phyloP scores from a whole-genome alignment of 2,329 filamentous ascomycete species.

The Dryadomyces quercivorus region DNA sequence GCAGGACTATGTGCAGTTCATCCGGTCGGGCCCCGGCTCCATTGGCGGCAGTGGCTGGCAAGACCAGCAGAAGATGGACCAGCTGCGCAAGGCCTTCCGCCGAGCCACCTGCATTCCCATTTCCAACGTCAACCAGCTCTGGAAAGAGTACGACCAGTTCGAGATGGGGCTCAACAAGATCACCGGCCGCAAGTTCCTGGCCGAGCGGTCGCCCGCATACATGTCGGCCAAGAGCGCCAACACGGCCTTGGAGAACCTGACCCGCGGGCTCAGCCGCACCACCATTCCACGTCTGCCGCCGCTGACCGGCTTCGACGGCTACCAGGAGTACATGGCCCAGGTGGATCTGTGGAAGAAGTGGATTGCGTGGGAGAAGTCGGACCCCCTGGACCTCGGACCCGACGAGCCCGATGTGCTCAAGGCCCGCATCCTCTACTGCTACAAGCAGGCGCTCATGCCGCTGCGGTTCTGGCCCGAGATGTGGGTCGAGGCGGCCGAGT shows the following conservation, averaged over 20 bases:
- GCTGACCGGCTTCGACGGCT: slow-evolving; percentile 72
- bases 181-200: slow-evolving; percentile 85
- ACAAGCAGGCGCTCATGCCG: slow-evolving; percentile 88
- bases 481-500: slow-evolving; percentile 91
- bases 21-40: slow-evolving; percentile 75
- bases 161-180: slow-evolving; percentile 90
- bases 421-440: slow-evolving; percentile 74
- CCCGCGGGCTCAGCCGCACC: slow-evolving; percentile 60
- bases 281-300: slow-evolving; percentile 75
- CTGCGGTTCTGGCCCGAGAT: slow-evolving; percentile 90
- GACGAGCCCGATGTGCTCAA: slow-evolving; percentile 69
- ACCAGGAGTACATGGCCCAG: slow-evolving; percentile 73
- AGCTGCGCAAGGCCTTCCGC: slow-evolving; percentile 83
- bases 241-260: slow-evolving; percentile 82
- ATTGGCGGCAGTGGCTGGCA: slow-evolving; percentile 85
- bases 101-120: slow-evolving; percentile 81
- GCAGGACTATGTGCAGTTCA: slow-evolving; percentile 90
- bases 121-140: slow-evolving; percentile 67
- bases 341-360: slow-evolving; percentile 85
- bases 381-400: slow-evolving; percentile 72
- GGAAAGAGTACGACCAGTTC: slow-evolving; percentile 97
- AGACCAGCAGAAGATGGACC: slow-evolving; percentile 96
- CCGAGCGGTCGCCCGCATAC: slow-evolving; percentile 84
- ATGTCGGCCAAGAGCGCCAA: slow-evolving; percentile 92
- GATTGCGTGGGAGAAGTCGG: slow-evolving; percentile 91